Base-by-base conservation (phyloP, 345 rosid species). In the Dipteronia sinensis region DNA sequence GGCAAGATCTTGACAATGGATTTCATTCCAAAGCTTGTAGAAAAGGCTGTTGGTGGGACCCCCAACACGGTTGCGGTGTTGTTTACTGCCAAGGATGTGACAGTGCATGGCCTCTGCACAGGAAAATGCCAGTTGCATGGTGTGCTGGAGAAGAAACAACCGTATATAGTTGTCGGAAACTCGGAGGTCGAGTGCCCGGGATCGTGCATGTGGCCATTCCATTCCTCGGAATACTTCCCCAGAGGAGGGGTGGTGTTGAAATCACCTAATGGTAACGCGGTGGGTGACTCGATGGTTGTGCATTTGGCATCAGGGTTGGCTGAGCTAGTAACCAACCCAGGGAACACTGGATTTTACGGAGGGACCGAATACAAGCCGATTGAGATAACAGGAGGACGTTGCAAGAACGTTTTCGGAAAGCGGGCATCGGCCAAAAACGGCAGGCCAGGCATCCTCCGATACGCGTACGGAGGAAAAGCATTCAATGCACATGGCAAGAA, bases 181-280 rank as follows among this genome's bases (percentile, higher is more conserved):
- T 92, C 96, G 38, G 88, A 82, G 80, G 68, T 22, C 3, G 89
- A 87, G 79, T 93, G 96, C 81, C 96, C 96, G 0, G 94, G 87
- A 27, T 75, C 78, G 10, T 93, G 98, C 49, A 92, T 86, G 0
- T 91, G 94, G 94, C 98, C 98, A 1, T 93, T 91, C 84, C 76
- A 75, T 75, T 81, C 10, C 69, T 47, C 91, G 0, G 83, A 83
- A 10, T 61, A 27, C 4, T 91, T 86, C 65, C 93, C 90, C 19
- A 76, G 46, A 55, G 93, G 51, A 55, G 93, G 89, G 0, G 68
- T 80, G 64, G 74, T 78, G 0, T 81, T 89, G 71, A 83, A 79
- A 81, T 92, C 98, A 1, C 92, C 96, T 27, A 90, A 72, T 38
- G 87, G 87, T 0, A 86, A 89, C 20, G 34, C 88, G n/a, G 94